These are phyloP conservation scores for Globisporangium sylvaticum DNA, from an alignment of 352 stramenopile species.

Conservation along the genomic window DNA sequence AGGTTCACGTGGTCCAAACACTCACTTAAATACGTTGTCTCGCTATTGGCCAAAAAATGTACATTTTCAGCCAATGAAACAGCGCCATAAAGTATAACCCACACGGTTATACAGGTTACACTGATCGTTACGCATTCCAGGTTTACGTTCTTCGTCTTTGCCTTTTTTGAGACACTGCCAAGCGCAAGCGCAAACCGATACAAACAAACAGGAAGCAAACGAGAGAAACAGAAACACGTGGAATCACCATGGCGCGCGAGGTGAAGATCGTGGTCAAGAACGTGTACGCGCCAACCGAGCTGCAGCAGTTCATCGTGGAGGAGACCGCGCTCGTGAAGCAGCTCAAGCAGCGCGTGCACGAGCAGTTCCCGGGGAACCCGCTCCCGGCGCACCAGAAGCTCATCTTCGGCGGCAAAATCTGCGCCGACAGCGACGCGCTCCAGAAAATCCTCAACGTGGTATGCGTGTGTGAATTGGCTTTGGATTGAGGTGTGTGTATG, in stretches of 20 bases:
- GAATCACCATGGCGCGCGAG: constrained; percentile 15
- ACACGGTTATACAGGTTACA: neutral
- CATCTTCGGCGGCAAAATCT: constrained; percentile 88
- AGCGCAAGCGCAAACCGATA: neutral
- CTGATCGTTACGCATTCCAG: neutral
- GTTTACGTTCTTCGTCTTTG: neutral
- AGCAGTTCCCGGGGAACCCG: constrained; percentile 43
- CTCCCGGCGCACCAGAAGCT: constrained; percentile 62
- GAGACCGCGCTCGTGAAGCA: constrained; percentile 35
- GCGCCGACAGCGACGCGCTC: constrained; percentile 52
- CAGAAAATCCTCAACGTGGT: constrained; percentile 23
- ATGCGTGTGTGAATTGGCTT: neutral
- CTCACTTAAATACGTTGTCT: neutral
- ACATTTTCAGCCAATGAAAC: neutral
- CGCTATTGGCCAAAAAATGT: neutral
- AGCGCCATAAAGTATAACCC: neutral
- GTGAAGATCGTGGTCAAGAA: constrained; percentile 80
- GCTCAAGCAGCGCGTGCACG: constrained; percentile 58
- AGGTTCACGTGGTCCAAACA: neutral
- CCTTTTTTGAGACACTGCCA: neutral
- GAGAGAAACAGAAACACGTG: neutral
- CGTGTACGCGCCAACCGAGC: constrained; percentile 65
- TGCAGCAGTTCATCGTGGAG: constrained; percentile 40
- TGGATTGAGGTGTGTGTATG: neutral
- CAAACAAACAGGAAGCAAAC: neutral